phyloP scores from a whole-genome alignment of 805 yeast genomes.

The Komagataella phaffii region DNA sequence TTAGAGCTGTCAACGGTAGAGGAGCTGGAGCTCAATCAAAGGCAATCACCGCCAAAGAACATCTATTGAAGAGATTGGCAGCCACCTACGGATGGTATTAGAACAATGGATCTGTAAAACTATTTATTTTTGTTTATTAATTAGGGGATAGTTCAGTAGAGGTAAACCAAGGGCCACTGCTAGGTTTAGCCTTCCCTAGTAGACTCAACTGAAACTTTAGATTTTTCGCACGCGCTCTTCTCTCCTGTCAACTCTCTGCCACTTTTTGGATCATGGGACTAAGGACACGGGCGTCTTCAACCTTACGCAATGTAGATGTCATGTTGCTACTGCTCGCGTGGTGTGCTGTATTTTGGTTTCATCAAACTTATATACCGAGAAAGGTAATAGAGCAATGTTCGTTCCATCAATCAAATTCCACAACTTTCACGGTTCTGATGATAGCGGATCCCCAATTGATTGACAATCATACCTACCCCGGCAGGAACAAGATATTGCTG shows the following conservation, averaged over 20 bases:
- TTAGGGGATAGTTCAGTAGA: background rate
- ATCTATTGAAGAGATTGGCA: slow-evolving; percentile 47
- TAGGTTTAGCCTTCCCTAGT: background rate
- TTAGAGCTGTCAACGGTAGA: slow-evolving; percentile 15
- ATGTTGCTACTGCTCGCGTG: background rate
- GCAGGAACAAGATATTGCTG: slow-evolving; percentile 38
- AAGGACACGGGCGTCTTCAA: background rate
- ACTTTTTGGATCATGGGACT: background rate
- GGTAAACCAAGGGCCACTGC: background rate
- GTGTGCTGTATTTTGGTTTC: background rate
- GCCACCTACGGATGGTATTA: slow-evolving; percentile 44
- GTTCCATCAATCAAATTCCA: background rate
- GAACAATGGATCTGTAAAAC: background rate
- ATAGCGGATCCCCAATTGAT: slow-evolving; percentile 93
- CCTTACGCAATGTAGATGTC: background rate
- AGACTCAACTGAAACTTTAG: background rate
- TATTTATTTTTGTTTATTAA: background rate
- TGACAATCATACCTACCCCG: slow-evolving; percentile 79
- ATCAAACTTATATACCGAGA: background rate
- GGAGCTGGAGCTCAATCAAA: slow-evolving; percentile 26
- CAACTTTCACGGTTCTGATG: slow-evolving; percentile 14
- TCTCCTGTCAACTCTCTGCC: background rate
- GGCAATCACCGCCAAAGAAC: slow-evolving; percentile 55
- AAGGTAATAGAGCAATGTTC: background rate
- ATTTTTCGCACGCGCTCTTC: background rate